Conservation (phyloP, 2,329 filamentous ascomycete genomes). For the Cytospora paraplurivora region DNA sequence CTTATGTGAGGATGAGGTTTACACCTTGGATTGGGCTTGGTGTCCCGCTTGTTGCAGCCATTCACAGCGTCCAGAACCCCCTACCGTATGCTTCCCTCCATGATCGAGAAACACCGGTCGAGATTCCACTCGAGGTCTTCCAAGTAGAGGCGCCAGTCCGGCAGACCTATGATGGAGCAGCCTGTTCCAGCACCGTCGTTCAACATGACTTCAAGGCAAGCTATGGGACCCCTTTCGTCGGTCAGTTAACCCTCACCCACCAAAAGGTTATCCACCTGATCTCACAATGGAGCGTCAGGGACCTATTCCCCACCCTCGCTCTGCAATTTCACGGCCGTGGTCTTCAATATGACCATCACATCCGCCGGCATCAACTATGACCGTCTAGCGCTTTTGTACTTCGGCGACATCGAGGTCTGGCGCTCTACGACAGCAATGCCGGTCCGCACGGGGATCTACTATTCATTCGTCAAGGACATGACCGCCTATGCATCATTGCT, state of each 20-base stretch:
- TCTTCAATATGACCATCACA: constrained; percentile 74
- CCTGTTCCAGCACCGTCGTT: constrained; percentile 63
- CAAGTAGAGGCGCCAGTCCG: constrained; percentile 69
- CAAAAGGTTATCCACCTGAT: neutral
- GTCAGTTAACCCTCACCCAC: constrained; percentile 44
- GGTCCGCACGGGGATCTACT: constrained; percentile 63
- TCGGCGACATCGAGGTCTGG: constrained; percentile 79
- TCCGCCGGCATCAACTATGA: constrained; percentile 75
- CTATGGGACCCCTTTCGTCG: constrained; percentile 71
- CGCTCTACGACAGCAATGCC: constrained; percentile 80
- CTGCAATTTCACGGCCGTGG: constrained; percentile 74
- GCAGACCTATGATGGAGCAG: constrained; percentile 32
- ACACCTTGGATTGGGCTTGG: neutral
- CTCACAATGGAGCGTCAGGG: constrained; percentile 43
- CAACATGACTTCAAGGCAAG: constrained; percentile 70
- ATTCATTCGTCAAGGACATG: constrained; percentile 79
- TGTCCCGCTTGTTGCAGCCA: neutral
- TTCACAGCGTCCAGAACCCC: neutral
- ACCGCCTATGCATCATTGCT: constrained; percentile 71
- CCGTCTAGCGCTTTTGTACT: constrained; percentile 72
- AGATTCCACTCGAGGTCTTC: constrained; percentile 60
- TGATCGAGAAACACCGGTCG: constrained; percentile 30
- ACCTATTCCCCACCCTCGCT: constrained; percentile 65
- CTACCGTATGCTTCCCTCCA: constrained; percentile 22
- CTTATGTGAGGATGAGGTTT: neutral